Conservation (phyloP, 2,329 filamentous ascomycete genomes). For the Pseudocercospora fuligena region DNA sequence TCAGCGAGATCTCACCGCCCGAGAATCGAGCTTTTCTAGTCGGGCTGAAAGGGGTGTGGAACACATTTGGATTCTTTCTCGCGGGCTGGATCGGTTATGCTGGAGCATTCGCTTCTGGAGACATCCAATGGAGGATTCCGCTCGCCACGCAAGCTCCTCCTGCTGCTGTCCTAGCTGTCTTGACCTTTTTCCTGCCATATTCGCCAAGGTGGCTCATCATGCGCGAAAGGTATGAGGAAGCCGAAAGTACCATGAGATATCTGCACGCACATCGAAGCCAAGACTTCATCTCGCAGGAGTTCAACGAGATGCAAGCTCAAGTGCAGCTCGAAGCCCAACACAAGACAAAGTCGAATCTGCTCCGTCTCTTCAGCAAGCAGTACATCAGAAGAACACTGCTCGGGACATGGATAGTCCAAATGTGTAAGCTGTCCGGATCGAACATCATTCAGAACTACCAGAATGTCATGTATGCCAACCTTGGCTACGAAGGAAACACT, state of each 20-base stretch:
- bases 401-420: slow-evolving; percentile 42
- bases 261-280: slow-evolving; percentile 32
- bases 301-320: slow-evolving; percentile 40
- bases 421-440: slow-evolving; percentile 44
- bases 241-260: slow-evolving; percentile 37
- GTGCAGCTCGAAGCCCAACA: slow-evolving; percentile 36
- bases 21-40: slow-evolving; percentile 39
- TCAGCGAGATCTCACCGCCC: slow-evolving; percentile 40
- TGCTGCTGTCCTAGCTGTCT: slow-evolving; percentile 22
- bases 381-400: slow-evolving; percentile 42
- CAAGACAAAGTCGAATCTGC: slow-evolving; percentile 10
- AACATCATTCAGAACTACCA: slow-evolving; percentile 48
- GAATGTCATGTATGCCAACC: slow-evolving; percentile 42
- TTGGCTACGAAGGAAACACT: slow-evolving; percentile 42
- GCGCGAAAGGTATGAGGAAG: slow-evolving; percentile 33
- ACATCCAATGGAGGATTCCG: slow-evolving; percentile 44
- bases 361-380: slow-evolving; percentile 33
- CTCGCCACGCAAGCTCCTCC: slow-evolving; percentile 42
- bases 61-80: slow-evolving; percentile 44
- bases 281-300: slow-evolving; percentile 34
- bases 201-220: slow-evolving; percentile 34
- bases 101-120: slow-evolving; percentile 39
- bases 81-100: slow-evolving; percentile 51
- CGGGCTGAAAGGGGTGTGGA: slow-evolving; percentile 39
- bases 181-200: slow-evolving; percentile 27